Conservation (phyloP, 208 protist species). For the Trypanosoma caninum region DNA sequence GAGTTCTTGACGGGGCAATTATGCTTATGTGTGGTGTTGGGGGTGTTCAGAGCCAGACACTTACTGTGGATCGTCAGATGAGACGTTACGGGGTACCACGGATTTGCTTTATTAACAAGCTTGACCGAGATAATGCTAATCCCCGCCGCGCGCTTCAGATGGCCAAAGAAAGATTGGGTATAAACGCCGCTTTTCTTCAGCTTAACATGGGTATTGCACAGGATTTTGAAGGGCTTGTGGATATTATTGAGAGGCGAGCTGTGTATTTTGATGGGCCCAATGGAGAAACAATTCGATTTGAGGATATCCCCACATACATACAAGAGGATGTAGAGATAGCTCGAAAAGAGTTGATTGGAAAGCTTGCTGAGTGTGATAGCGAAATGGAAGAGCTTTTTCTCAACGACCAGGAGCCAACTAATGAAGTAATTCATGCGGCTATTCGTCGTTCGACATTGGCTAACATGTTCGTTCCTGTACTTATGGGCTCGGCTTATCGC, state of each 20-base stretch:
- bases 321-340: conserved; percentile 65
- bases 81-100: conserved; percentile 97
- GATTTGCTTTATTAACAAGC: conserved; percentile 99
- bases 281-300: conserved; percentile 86
- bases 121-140: conserved; percentile 95
- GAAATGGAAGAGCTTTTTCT: conserved; percentile 94
- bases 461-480: conserved; percentile 96
- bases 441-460: conserved; percentile 93
- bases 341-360: conserved; percentile 90
- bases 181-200: conserved; percentile 96
- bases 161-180: conserved; percentile 90
- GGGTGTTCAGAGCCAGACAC: conserved; percentile 98
- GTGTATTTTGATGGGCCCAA: conserved; percentile 93
- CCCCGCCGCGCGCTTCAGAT: conserved; percentile 75
- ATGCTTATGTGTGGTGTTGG: conserved; percentile 95
- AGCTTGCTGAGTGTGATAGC: conserved; percentile 95
- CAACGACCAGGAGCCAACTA: conserved; percentile 88
- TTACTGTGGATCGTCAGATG: conserved; percentile 99
- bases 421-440: conserved; percentile 86
- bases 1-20: conserved; percentile 98
- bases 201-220: conserved; percentile 96
- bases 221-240: conserved; percentile 95
- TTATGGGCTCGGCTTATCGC: conserved; percentile 97
- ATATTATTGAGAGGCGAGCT: conserved; percentile 92
- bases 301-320: conserved; percentile 80